Base-by-base conservation (phyloP, 2,329 filamentous ascomycete species). In the Juglanconis oblonga region DNA sequence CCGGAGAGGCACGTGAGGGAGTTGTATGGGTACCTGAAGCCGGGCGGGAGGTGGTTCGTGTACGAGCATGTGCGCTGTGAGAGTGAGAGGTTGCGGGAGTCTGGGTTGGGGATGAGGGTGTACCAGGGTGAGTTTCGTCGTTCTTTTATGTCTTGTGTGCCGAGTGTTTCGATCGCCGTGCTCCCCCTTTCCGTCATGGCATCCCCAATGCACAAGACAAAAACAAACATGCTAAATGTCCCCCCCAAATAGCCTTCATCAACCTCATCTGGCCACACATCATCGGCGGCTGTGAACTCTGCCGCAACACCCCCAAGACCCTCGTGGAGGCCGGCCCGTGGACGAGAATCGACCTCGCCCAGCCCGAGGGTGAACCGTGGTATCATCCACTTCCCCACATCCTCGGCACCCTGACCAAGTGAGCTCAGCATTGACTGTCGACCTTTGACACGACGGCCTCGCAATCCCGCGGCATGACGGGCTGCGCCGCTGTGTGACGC, bases 21-120 rank as follows among this genome's bases (percentile, higher is more conserved):
- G 63, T 70, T 88, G 35, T 87, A 87, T 69, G 72, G 75, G 36
- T 79, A 81, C 55, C 74, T 88, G 61, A 87, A 85, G 72, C 80
- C 82, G 5, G 86, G 86, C 5, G 86, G 86, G 0, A 74, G 80
- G 42, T 87, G 85, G 84, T 85, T 86, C 62, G 78, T 85, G 1
- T 87, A 81, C 65, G 86, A 88, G 73, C 86, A 88, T 66, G 82
- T 88, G 44, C 68, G 71, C 57, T 71, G 70, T 53, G 61, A 57
- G 44, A 61, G 61, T 17, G 57, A 60, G 45, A 48, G 51, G 40
- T 31, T 61, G 38, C 55, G 61, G 31, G 72, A 73, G 48, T 65
- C 70, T 4, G 74, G 73, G 9, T 73, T 74, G 66, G 67, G 72
- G 31, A 74, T 85, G 66, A 62, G 67, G 11, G 55, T 73, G 14